These are phyloP conservation scores for Ensete glaucum DNA, from an alignment of 176 grass and related monocot species.

Conservation along the genomic window DNA sequence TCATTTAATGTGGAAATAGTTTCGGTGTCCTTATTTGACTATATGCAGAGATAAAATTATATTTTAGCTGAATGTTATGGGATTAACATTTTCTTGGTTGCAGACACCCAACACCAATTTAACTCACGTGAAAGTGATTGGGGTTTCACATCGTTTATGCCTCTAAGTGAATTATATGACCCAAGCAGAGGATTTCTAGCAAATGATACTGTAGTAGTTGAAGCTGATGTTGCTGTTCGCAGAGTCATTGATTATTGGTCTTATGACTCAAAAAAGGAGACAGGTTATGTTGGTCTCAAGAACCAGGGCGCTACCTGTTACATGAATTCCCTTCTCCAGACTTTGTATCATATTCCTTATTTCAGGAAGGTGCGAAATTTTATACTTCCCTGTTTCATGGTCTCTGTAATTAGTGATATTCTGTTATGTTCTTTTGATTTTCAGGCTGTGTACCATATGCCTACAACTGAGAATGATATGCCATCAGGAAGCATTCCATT, in stretches of 20 bases:
- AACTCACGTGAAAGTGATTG: constrained; percentile 4
- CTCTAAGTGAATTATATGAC: constrained; percentile 5
- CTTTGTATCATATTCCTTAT: constrained; percentile 6
- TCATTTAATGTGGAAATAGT: neutral
- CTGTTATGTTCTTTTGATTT: neutral
- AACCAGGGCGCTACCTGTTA: constrained; percentile 15
- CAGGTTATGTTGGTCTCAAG: constrained; percentile 12
- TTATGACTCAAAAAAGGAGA: constrained; percentile 18
- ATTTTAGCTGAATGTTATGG: neutral
- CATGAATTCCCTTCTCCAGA: constrained; percentile 14
- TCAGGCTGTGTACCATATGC: constrained; percentile 10
- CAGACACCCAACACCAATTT: constrained; percentile 11
- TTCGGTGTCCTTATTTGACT: neutral
- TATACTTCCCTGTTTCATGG: neutral
- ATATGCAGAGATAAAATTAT: neutral
- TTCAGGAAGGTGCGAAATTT: constrained; percentile 6
- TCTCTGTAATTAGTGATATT: neutral
- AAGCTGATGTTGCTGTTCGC: neutral
- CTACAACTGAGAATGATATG: constrained; percentile 11
- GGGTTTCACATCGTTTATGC: constrained; percentile 10
- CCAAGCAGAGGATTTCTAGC: constrained; percentile 2
- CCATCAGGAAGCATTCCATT: constrained; percentile 16
- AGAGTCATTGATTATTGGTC: constrained; percentile 6
- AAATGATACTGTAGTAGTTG: constrained; percentile 6
- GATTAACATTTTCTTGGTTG: neutral